phyloP scores from a whole-genome alignment of 345 rosid species.

The Syzygium grande region DNA sequence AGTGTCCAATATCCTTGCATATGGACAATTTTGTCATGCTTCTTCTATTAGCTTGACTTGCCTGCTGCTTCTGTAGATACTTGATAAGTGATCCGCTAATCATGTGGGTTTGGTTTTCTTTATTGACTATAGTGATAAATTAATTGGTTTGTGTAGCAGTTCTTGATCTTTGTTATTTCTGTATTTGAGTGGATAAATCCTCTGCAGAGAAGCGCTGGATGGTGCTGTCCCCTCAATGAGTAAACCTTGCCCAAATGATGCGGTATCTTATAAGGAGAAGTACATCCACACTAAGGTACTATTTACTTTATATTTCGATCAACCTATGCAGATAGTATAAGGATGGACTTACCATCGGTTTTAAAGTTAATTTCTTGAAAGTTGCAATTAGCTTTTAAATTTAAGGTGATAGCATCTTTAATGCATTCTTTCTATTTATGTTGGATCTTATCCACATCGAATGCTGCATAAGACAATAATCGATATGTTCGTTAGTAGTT shows the following conservation, averaged over 20 bases:
- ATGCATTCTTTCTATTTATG: neutral
- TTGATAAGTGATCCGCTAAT: neutral
- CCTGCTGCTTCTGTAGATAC: neutral
- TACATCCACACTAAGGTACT: slow-evolving; percentile 75
- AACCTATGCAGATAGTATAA: neutral
- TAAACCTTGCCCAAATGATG: slow-evolving; percentile 59
- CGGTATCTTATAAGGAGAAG: slow-evolving; percentile 48
- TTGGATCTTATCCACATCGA: neutral
- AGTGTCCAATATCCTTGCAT: neutral
- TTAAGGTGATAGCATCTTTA: neutral
- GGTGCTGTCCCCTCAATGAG: slow-evolving; percentile 5
- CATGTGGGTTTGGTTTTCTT: neutral
- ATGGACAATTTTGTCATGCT: neutral
- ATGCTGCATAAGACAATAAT: neutral
- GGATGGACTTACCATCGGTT: neutral
- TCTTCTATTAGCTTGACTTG: neutral
- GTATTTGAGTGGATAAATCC: neutral
- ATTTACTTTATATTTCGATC: neutral
- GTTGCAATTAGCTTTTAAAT: neutral
- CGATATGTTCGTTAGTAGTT: neutral
- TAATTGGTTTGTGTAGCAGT: neutral
- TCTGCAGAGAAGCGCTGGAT: neutral
- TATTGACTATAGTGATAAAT: neutral
- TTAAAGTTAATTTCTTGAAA: neutral
- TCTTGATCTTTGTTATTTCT: neutral